Evolutionary conservation across 2,329 filamentous ascomycete genomes (phyloP), one percentile per base, ranked within the genome.

Genomic region (Microcyclospora pomicola): DNA sequence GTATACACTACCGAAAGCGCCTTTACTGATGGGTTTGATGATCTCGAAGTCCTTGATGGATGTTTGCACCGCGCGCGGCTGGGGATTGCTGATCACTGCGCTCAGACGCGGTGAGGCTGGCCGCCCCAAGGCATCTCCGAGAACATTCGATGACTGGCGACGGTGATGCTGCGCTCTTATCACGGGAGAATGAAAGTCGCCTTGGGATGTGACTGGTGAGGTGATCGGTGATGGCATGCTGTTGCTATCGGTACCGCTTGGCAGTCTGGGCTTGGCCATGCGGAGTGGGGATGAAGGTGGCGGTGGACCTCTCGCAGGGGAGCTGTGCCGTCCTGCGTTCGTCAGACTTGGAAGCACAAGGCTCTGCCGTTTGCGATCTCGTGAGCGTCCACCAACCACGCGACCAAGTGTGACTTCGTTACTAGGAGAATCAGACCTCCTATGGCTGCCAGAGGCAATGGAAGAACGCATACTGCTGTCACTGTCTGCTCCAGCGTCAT

Each of bases 11-110:
- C 91, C 91, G 59, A 98, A 98, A 3, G 91, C 91, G 35, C 91
- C 91, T 62, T 95, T 96, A 63, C 91, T 98, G 61, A 98, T 98
- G 5, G 91, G 91, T 56, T 98, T 98, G 65, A 98, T 94, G 49
- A 98, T 94, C 59, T 98, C 91, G 50, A 98, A 98, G 55, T 98
- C 91, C 52, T 96, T 96, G 64, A 98, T 98, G 0, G 92, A 98
- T 6, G 88, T 86, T 2, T 91, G 84, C 1, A 88, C 80, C 24
- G 88, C 85, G 41, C 86, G 80, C 35, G 86, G 83, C 58, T 93
- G 86, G 1, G 82, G 82, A 24, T 87, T 82, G 30, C 77, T 74
- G 41, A 75, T 79, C 14, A 81, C 80, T 2, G 84, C 80, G 34
- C 73, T 76, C 36, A 96, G 61, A 15, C 86, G 77, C 5, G 91